Evolutionary conservation across 768 basidiomycete species (phyloP), one percentile per base, ranked within the genome.

Genomic region (Psilocybe subaeruginosa): DNA sequence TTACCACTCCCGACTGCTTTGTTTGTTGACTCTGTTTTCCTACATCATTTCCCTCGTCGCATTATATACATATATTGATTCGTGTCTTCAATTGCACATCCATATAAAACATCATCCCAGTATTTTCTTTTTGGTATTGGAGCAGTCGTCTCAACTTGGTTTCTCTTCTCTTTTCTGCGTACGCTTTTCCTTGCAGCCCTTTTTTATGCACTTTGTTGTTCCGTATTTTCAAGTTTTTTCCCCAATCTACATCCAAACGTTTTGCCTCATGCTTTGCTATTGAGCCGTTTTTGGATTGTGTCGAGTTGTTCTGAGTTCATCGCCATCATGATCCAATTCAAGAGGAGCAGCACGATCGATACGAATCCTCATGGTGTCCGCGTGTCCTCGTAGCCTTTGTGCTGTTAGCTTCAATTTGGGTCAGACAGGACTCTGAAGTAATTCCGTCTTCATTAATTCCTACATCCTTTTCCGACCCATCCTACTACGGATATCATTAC

Each of bases 31-130:
- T 52, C 60, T 63, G 60, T 68, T 67, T 61, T 64, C 51, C 66
- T 61, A 60, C 65, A 56, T 55, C 68, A 63, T 64, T 60, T 56
- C 61, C 67, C 66, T 67, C 66, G 65, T 65, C 67, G 67, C 65
- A 69, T 68, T 64, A 51, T 61, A 62, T 65, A 51, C 63, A 62
- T 62, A 65, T 65, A 64, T 62, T 69, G 62, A 56, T 62, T 52
- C 58, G 56, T 64, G 37, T 62, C 61, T 58, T 52, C 61, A 64
- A 63, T 63, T 41, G 57, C 64, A 67, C 64, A 55, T 58, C 59
- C 60, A 60, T 64, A 66, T 58, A 58, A 63, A 62, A 59, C 60
- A 61, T 56, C 57, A 54, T 39, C 29, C 57, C 63, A 56, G 59
- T 64, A 56, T 27, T 58, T 62, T 27, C 47, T 17, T 43, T 59